Evolutionary conservation across 352 stramenopile species (phyloP).

Genomic region (Globisporangium parvum): DNA sequence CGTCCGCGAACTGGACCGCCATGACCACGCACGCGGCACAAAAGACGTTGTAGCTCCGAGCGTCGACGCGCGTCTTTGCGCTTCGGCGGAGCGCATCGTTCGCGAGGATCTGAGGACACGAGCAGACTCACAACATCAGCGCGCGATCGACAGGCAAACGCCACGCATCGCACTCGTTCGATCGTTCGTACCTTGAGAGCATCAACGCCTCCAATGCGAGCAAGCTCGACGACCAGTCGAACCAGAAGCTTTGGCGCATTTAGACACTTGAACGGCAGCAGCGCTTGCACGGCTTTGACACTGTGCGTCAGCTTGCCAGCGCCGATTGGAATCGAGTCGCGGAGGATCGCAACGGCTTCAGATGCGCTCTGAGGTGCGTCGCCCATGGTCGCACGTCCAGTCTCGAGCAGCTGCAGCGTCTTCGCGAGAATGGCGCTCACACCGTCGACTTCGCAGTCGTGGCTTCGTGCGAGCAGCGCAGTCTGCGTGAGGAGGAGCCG

Average conservation of each 20-base stretch:
- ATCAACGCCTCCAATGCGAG: conserved; percentile 24
- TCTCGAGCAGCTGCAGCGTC: conserved; percentile 8
- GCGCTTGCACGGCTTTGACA: conserved; percentile 24
- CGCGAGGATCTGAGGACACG: conserved; percentile 15
- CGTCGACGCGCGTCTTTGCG: conserved; percentile 10
- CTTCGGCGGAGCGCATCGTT: conserved; percentile 17
- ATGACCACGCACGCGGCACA: conserved; percentile 39
- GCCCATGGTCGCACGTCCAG: neutral
- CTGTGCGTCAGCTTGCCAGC: conserved; percentile 11
- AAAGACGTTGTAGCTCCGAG: conserved; percentile 32
- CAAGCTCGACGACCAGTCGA: conserved; percentile 29
- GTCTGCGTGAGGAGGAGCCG: conserved; percentile 37
- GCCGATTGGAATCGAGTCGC: conserved; percentile 16
- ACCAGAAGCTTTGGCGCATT: conserved; percentile 20
- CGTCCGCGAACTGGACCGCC: conserved; percentile 7
- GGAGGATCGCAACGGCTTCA: conserved; percentile 20
- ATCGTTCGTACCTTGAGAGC: conserved; percentile 34
- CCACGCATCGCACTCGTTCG: neutral
- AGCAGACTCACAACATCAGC: conserved; percentile 5
- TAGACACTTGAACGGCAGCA: conserved; percentile 22
- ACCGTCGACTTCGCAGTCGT: conserved; percentile 28
- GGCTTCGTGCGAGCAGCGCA: conserved; percentile 24
- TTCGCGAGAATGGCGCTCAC: conserved; percentile 25
- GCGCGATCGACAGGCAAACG: neutral
- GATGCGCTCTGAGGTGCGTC: neutral